Percentiles rank a stretch among this genome's conserved stretches.
These are phyloP conservation scores for Jatropha podagrica DNA, from an alignment of 441 rosid species.

Conservation along the genomic window DNA sequence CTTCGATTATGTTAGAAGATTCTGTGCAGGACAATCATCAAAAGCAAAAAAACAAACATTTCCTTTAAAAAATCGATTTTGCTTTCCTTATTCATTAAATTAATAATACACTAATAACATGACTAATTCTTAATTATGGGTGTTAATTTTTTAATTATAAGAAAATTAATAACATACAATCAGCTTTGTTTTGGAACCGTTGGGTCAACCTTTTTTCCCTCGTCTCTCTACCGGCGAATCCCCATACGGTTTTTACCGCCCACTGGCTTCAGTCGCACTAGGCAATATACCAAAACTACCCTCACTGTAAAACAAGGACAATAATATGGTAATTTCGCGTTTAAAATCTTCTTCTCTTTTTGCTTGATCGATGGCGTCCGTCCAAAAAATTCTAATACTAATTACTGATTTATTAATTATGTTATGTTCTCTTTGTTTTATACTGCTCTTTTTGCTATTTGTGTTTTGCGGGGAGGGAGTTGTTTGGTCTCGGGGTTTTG, in stretches of 20 bases:
- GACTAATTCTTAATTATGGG: not conserved
- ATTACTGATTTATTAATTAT: not conserved
- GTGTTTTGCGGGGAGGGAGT: not conserved
- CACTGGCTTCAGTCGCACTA: not conserved
- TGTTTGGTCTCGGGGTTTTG: not conserved
- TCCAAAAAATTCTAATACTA: not conserved
- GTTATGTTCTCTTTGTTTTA: not conserved
- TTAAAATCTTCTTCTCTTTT: not conserved
- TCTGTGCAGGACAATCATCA: not conserved
- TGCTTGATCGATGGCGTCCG: constrained; percentile 4
- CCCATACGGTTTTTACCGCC: not conserved
- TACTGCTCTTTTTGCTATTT: not conserved
- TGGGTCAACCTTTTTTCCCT: constrained; percentile 17
- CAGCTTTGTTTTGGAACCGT: constrained; percentile 33
- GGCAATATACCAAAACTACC: not conserved
- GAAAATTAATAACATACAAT: not conserved
- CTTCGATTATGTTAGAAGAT: not conserved
- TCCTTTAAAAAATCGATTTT: not conserved
- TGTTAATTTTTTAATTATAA: not conserved
- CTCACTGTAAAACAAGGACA: not conserved
- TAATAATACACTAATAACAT: not conserved
- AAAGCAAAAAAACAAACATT: constrained; percentile 1
- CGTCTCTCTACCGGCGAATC: constrained; percentile 1
- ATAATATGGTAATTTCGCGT: constrained; percentile 4
- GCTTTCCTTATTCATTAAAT: not conserved